Conservation (phyloP, 306 rosid species). For the Herpetospermum pedunculosum region DNA sequence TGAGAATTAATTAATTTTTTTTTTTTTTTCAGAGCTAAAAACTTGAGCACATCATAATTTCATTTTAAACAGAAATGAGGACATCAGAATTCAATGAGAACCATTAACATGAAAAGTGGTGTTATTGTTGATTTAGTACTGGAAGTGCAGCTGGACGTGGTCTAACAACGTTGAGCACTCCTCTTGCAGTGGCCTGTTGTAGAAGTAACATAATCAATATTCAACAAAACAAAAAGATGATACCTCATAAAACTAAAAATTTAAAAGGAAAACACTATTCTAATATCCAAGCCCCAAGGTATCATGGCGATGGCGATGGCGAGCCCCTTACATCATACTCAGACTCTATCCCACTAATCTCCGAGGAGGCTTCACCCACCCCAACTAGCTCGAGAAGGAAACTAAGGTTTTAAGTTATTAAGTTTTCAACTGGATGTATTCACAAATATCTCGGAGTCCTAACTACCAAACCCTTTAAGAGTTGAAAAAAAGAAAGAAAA, state of each 20-base stretch:
- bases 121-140: slow-evolving; percentile 50
- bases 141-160: slow-evolving; percentile 61
- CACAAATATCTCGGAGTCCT: not conserved
- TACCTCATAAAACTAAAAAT: not conserved
- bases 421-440: not conserved
- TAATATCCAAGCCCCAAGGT: not conserved
- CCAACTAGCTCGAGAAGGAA: not conserved
- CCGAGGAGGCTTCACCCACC: not conserved
- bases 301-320: too few relatives aligned
- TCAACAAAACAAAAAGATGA: slow-evolving; percentile 8
- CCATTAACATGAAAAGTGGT: not conserved
- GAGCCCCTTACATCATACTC: not conserved
- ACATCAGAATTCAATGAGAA: not conserved
- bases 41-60: too few relatives aligned
- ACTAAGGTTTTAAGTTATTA: not conserved
- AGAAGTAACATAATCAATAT: not conserved
- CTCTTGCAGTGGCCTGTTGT: slow-evolving; percentile 82
- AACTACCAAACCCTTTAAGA: not conserved
- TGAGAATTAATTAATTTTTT: too few relatives aligned
- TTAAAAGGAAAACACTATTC: not conserved
- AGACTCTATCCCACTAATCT: not conserved
- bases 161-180: slow-evolving; percentile 78
- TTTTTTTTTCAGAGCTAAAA: too few relatives aligned
- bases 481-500: not conserved
- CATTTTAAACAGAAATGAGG: not conserved